phyloP scores from a whole-genome alignment of 2,329 filamentous ascomycete genomes.

The Tolypocladium ovalisporum region DNA sequence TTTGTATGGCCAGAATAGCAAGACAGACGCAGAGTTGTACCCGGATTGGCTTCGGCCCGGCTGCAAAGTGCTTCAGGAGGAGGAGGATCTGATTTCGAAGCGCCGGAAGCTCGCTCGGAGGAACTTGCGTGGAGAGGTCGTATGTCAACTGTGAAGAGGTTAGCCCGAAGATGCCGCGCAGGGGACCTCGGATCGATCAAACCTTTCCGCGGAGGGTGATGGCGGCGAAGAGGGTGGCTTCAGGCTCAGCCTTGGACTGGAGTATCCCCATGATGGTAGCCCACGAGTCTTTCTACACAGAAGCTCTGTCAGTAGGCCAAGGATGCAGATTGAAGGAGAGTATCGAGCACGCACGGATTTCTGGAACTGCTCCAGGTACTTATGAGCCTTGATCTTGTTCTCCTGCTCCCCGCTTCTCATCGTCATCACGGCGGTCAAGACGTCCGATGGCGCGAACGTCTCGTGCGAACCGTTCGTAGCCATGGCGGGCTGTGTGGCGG shows the following conservation, averaged over 20 bases:
- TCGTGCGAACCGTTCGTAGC: slow-evolving; percentile 54
- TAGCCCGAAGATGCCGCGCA: not conserved
- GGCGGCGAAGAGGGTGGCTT: slow-evolving; percentile 89
- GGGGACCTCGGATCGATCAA: not conserved
- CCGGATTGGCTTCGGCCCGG: slow-evolving; percentile 73
- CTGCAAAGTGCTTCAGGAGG: slow-evolving; percentile 69
- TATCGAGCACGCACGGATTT: slow-evolving; percentile 61
- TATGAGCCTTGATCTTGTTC: slow-evolving; percentile 81
- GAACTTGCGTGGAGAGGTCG: slow-evolving; percentile 77
- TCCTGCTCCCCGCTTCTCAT: slow-evolving; percentile 80
- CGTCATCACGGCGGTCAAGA: slow-evolving; percentile 78
- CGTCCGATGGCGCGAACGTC: slow-evolving; percentile 62
- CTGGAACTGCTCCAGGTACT: slow-evolving; percentile 89
- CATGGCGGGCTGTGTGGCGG: slow-evolving; percentile 36
- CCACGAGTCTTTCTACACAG: slow-evolving; percentile 76
- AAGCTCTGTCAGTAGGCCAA: not conserved
- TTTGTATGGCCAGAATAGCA: slow-evolving; percentile 90
- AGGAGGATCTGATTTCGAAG: slow-evolving; percentile 77
- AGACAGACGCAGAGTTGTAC: slow-evolving; percentile 92
- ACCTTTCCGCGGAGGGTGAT: slow-evolving; percentile 98
- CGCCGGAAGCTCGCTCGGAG: slow-evolving; percentile 59
- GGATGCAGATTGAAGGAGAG: not conserved
- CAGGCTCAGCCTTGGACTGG: slow-evolving; percentile 68
- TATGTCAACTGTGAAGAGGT: slow-evolving; percentile 68
- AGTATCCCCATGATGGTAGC: slow-evolving; percentile 76